phyloP scores from a whole-genome alignment of 2,329 filamentous ascomycete genomes.

The Paecilomyces sp. region DNA sequence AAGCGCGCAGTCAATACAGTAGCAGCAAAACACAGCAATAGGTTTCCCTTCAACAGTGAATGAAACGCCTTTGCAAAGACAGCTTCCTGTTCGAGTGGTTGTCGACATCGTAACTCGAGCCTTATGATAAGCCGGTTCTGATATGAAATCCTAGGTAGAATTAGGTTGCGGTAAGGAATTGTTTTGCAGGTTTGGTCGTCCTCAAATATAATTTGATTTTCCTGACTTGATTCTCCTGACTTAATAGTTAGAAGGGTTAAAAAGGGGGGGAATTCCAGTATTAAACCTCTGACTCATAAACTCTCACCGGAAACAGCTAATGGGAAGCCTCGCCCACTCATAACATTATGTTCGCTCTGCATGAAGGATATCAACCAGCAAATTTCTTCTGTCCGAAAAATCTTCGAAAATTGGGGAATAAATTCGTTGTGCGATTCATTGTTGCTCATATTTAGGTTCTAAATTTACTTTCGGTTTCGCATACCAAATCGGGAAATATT shows the following conservation, averaged over 20 bases:
- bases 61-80: neutral
- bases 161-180: neutral
- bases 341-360: neutral
- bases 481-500: neutral
- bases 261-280: neutral
- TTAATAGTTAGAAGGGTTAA: neutral
- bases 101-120: neutral
- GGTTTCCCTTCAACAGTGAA: neutral
- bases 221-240: too few species aligned
- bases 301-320: neutral
- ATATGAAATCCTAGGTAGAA: neutral
- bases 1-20: neutral
- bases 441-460: neutral
- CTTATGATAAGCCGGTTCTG: neutral
- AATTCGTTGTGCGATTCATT: neutral
- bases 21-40: neutral
- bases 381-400: neutral
- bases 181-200: too few species aligned
- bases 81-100: neutral
- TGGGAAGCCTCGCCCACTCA: neutral
- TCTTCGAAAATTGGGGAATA: neutral
- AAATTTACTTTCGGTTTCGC: neutral
- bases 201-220: too few species aligned
- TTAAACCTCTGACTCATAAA: neutral
- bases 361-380: neutral